phyloP scores from a whole-genome alignment of 108 stramenopile genomes.

The Aurantiochytrium sp. region DNA sequence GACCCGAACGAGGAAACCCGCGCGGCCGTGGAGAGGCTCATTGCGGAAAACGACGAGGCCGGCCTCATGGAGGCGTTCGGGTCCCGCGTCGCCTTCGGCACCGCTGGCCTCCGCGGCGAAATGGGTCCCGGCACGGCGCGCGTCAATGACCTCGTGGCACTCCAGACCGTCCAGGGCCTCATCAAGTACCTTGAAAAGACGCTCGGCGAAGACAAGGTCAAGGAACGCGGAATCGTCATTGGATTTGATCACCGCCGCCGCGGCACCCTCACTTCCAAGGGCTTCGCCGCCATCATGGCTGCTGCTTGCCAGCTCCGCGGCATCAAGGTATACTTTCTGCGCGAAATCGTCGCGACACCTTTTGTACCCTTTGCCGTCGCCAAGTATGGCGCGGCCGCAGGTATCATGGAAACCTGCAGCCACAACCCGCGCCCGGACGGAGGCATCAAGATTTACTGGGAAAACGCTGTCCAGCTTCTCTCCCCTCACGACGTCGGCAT shows the following conservation, averaged over 20 bases:
- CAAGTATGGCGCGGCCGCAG: slow-evolving; percentile 54
- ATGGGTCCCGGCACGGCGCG: slow-evolving; percentile 78
- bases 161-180: slow-evolving; percentile 72
- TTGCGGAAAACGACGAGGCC: slow-evolving; percentile 23
- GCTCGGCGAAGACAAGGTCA: slow-evolving; percentile 21
- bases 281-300: slow-evolving; percentile 76
- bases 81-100: slow-evolving; percentile 63
- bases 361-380: slow-evolving; percentile 72
- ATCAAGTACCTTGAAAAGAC: slow-evolving; percentile 7
- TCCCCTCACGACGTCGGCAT: slow-evolving; percentile 79
- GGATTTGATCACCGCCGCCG: slow-evolving; percentile 82
- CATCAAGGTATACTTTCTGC: slow-evolving; percentile 68
- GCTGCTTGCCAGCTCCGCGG: slow-evolving; percentile 68
- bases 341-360: slow-evolving; percentile 76
- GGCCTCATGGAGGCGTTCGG: slow-evolving; percentile 26
- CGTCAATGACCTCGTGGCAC: slow-evolving; percentile 87
- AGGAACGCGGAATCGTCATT: slow-evolving; percentile 58
- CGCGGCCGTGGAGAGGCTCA: slow-evolving; percentile 21
- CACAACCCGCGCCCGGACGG: slow-evolving; percentile 93
- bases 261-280: slow-evolving; percentile 49
- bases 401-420: slow-evolving; percentile 94
- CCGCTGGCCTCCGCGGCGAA: slow-evolving; percentile 76
- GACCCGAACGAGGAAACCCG: slow-evolving; percentile 31
- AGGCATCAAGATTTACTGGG: slow-evolving; percentile 96
- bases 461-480: slow-evolving; percentile 85